Evolutionary conservation across 2,329 filamentous ascomycete species (phyloP), one percentile per base, ranked within the genome.

Genomic region (Fusarium drepaniforme): DNA sequence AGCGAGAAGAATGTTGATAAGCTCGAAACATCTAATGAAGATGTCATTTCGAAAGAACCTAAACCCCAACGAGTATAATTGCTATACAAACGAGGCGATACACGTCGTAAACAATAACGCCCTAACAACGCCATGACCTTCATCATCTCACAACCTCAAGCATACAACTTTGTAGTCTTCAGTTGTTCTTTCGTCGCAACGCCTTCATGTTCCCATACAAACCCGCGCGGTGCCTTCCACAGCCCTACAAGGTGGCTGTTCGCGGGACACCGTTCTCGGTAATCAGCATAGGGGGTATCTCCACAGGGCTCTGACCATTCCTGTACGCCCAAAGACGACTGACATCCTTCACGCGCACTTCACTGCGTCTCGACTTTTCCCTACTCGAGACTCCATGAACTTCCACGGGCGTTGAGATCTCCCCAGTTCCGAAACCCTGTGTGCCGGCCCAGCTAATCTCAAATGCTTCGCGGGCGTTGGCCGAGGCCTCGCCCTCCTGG

Each of bases 281-380:
- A 4, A 75, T 65, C 46, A 87, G 63, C 68, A 83, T 71, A 1
- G 83, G 82, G 16, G 85, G 83, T 33, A 78, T 75, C 46, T 88
- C 86, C 7, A 83, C 77, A 1, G 90, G 90, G 46, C 85, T 88
- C 67, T 80, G 83, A 3, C 91, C 91, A 77, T 92, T 92, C 61
- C 90, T 84, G 77, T 92, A 92, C 72, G 87, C 83, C 90, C 91
- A 92, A 33, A 93, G 80, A 56, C 91, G 85, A 76, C 90, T 91
- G 56, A 92, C 81, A 64, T 92, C 88, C 81, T 88, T 91, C 8
- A 92, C 90, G 77, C 84, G 88, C 49, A 90, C 84, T 35, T 79
- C 69, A 25, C 33, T 80, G 76, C 11, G 25, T n/a, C 72, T 82
- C 79, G 5, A 78, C 76, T 28, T 80, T 68, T 67, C 80, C 61